Evolutionary conservation across 2,329 filamentous ascomycete species (phyloP), one percentile per base, ranked within the genome.

Genomic region (Penicillium brasilianum): DNA sequence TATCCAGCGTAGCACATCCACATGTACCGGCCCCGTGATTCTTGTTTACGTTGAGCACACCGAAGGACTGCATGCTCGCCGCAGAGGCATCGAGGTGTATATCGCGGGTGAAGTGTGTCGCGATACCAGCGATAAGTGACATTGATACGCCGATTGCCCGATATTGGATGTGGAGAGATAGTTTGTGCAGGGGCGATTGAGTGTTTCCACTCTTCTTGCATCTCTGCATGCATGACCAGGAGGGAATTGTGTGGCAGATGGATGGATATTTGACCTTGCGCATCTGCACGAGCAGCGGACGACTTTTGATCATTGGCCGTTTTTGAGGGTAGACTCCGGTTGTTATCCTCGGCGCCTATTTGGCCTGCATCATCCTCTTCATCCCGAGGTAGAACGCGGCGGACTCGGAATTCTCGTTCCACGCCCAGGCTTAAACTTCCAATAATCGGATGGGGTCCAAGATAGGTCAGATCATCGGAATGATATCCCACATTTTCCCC

Each of bases 171-270:
- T 1, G 92, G 92, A 63, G 93, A 90, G 60, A 98, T 90, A 4
- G 88, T 87, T 52, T 84, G 82, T 0, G 90, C 88, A 0, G 93
- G 90, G 0, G 88, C 83, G 46, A 99, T 90, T 66, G 87, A 86
- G 76, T 99, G 95, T 76, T 97, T 98, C 93, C 93, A 98, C 72
- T 91, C 89, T 73, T 98, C 94, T 73, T 98, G 94, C 92, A 97
- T 98, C 73, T 96, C 92, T 0, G 94, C 93, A 72, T 98, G 93
- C 95, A 99, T 98, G 10, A 98, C 83, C 0, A 99, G 83, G 0
- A 98, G 84, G 0, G 92, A 96, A 75, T 98, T 98, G 76, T 98
- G 95, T 0, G 94, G 94, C 0, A 98, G 86, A 69, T 97, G 92
- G 46, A 98, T 95, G 0, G 92, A 88, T 60, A 98, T 94, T 73